Evolutionary conservation across 495 filamentous ascomycete species (phyloP).

Genomic region (Penicillium alfredii): DNA sequence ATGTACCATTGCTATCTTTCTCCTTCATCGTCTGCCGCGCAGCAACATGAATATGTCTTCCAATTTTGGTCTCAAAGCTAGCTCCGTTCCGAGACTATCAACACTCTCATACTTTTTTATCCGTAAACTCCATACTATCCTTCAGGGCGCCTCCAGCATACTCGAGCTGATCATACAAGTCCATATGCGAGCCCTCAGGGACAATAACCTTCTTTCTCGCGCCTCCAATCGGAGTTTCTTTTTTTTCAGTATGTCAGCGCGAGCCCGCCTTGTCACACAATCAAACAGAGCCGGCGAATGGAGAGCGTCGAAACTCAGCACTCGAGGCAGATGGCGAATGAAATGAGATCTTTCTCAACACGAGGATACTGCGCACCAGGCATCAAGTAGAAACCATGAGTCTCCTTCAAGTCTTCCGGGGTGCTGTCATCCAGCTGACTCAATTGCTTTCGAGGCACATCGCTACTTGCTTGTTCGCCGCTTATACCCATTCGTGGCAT

Average conservation of each 20-base stretch:
- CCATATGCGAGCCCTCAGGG: slow-evolving; percentile 1
- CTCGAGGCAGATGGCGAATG: not conserved
- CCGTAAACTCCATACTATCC: not conserved
- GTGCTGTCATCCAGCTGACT: not conserved
- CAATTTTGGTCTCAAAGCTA: no score
- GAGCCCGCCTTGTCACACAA: slow-evolving; percentile 2
- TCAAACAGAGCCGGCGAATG: not conserved
- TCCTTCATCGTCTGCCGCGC: not conserved
- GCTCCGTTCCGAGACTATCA: no score
- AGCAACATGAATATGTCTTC: not conserved
- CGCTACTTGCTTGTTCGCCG: no score
- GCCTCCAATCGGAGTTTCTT: slow-evolving; percentile 2
- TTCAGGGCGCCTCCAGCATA: not conserved
- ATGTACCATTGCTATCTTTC: not conserved
- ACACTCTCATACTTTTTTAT: not conserved
- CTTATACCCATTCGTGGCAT: no score
- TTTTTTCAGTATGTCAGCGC: slow-evolving; percentile 1
- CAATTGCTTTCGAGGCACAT: no score
- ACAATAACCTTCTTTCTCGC: slow-evolving; percentile 2
- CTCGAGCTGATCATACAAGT: slow-evolving; percentile 3
- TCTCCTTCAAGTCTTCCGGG: not conserved
- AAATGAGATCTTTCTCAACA: not conserved
- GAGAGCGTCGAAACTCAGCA: slow-evolving; percentile 2
- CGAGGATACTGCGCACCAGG: not conserved
- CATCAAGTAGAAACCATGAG: not conserved